A percentile compares a stretch with the other conserved stretches of the same genome.
Conservation (phyloP, 208 protist genomes). For the Trypanosoma conorhini region DNA sequence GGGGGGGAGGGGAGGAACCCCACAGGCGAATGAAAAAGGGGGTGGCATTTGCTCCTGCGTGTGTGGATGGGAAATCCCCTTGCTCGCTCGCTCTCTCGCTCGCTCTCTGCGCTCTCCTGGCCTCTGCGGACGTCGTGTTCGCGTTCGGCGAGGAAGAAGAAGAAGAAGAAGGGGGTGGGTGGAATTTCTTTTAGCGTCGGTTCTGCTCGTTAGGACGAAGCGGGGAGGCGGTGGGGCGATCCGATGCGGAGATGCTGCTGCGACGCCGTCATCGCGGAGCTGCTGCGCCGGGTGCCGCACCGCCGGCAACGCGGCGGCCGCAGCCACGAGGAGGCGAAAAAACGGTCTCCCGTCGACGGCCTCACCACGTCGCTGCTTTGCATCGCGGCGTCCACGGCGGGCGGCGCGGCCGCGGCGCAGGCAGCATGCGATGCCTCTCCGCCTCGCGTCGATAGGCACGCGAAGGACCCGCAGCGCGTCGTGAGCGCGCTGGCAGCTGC, state of each 20-base stretch:
- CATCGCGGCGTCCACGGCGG: background rate
- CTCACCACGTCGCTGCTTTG: constrained; percentile 4
- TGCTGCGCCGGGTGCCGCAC: background rate
- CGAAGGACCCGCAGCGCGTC: background rate
- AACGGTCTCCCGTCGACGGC: background rate
- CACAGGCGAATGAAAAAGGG: too few relatives aligned
- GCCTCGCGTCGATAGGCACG: background rate
- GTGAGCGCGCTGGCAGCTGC: too few relatives aligned
- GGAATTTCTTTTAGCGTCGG: too few relatives aligned
- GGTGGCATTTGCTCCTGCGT: too few relatives aligned
- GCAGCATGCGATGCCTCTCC: background rate
- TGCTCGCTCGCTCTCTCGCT: too few relatives aligned
- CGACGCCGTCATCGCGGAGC: background rate
- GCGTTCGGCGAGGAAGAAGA: background rate
- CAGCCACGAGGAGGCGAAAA: background rate
- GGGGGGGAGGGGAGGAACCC: too few relatives aligned
- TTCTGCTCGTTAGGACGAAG: background rate
- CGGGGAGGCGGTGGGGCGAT: background rate
- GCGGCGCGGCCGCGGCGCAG: background rate
- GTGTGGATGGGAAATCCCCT: too few relatives aligned
- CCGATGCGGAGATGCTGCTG: constrained; percentile 16
- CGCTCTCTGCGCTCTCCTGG: too few relatives aligned
- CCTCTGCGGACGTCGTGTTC: too few relatives aligned
- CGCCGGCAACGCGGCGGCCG: background rate
- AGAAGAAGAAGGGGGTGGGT: too few relatives aligned